These are phyloP conservation scores for Arbutus unedo DNA, from an alignment of 148 eudicot genomes.

Conservation along the genomic window DNA sequence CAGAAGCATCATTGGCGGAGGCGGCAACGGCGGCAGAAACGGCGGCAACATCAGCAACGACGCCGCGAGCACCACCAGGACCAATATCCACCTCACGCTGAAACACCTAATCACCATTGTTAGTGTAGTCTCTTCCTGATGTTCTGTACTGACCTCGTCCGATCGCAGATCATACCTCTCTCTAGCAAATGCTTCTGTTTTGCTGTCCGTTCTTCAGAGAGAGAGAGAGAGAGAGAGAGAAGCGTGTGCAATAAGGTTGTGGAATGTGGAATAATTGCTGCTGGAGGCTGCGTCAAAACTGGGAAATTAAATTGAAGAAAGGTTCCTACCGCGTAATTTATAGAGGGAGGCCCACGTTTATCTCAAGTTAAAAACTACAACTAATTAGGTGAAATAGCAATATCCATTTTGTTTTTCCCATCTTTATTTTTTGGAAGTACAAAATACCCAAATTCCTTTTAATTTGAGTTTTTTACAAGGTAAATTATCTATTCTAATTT, in stretches of 20 bases:
- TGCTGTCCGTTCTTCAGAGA: neutral
- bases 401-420: too few species aligned
- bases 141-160: neutral
- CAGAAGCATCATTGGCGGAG: conserved; percentile 44
- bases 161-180: neutral
- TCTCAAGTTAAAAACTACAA: neutral
- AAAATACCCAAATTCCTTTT: too few species aligned
- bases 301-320: neutral
- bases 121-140: neutral
- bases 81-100: conserved; percentile 12
- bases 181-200: neutral
- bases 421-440: too few species aligned
- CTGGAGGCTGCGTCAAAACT: conserved; percentile 4
- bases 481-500: too few species aligned
- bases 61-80: conserved; percentile 32
- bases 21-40: conserved; percentile 49
- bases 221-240: neutral
- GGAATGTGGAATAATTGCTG: neutral
- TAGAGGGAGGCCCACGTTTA: neutral
- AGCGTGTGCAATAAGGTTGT: too few species aligned
- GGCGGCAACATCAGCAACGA: conserved; percentile 43
- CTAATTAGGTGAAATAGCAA: too few species aligned
- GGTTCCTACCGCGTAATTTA: neutral
- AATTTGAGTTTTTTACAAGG: too few species aligned
- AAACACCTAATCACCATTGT: neutral